Evolutionary conservation across 768 basidiomycete species (phyloP), one percentile per base, ranked within the genome.

Genomic region (Daedalea quercina): DNA sequence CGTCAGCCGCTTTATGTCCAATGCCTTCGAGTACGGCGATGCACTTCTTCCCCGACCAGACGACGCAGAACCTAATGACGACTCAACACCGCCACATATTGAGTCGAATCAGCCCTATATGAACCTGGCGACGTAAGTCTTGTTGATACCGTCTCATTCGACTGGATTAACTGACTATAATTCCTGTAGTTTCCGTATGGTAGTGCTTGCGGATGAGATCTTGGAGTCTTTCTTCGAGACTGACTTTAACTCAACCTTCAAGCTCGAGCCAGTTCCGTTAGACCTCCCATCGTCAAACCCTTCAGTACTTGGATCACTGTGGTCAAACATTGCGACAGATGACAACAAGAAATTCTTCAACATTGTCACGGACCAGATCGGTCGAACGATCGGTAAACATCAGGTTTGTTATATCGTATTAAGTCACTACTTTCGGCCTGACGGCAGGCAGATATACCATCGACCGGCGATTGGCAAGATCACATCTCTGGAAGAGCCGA

Each of bases 1-100:
- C 22, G 90, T 99, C 57, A 94, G 92, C 58, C 85, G 93, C 40
- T 95, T 97, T 67, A 94, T 98, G 85, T 88, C 94, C 35, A 98
- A 99, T 62, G 92, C 95, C 0, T 99, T 97, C 62, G 96, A 99
- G 64, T 97, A 94, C 53, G 96, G 94, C 2, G 94, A 96, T 70
- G 86, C 92, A n/a, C 76, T 92, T n/a, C 71, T 89, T 15, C 87
- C 86, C 40, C 73, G 74, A 60, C 57, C 72, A 15, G 76, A 77
- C 63, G 73, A 68, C 25, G 59, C 59, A 12, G 65, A 60, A 20
- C 51, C 56, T 17, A 68, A 71, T 0, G 73, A 73, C 44, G 73
- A 70, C 50, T 67, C 70, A 0, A 66, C 60, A 49, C 67, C 66
- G 19, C 76, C 79, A 25, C 77, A 70, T 47, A 74, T 87, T 42